Percentiles rank a stretch among this genome's conserved stretches.
These are phyloP conservation scores for Iris macrosiphon DNA, from an alignment of 106 monocot species.

Conservation along the genomic window DNA sequence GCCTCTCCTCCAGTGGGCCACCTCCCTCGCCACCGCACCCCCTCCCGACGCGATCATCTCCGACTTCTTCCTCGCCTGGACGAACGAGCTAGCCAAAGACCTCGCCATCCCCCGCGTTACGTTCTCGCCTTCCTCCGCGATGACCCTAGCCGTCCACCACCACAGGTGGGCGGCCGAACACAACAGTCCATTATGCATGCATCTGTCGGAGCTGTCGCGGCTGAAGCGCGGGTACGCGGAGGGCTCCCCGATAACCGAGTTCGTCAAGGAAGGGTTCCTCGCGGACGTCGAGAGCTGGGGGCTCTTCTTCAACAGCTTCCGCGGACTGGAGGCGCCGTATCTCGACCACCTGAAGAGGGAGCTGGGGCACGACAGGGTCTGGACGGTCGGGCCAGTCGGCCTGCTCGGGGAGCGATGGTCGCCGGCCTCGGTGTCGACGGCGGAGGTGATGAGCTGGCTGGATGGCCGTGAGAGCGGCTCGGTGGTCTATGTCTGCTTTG, in stretches of 20 bases:
- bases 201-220: constrained; percentile 24
- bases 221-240: constrained; percentile 14
- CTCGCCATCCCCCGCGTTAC: constrained; percentile 19
- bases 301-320: constrained; percentile 29
- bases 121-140: constrained; percentile 21
- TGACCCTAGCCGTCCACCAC: constrained; percentile 18
- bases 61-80: constrained; percentile 38
- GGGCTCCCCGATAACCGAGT: constrained; percentile 20
- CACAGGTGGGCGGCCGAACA: constrained; percentile 19
- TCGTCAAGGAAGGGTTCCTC: constrained; percentile 9
- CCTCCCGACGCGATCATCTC: constrained; percentile 11
- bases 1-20: constrained; percentile 31
- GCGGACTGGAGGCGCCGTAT: constrained; percentile 16
- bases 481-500: constrained; percentile 36
- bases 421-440: not conserved
- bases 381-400: constrained; percentile 40
- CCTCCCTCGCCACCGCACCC: not conserved
- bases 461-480: constrained; percentile 13
- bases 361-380: constrained; percentile 14
- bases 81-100: constrained; percentile 8
- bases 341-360: constrained; percentile 17
- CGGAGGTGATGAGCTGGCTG: not conserved
- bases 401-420: not conserved
- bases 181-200: too few relatives aligned
- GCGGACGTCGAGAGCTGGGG: constrained; percentile 27